Conservation (phyloP, 2,329 filamentous ascomycete genomes). For the Colletotrichum costaricense region DNA sequence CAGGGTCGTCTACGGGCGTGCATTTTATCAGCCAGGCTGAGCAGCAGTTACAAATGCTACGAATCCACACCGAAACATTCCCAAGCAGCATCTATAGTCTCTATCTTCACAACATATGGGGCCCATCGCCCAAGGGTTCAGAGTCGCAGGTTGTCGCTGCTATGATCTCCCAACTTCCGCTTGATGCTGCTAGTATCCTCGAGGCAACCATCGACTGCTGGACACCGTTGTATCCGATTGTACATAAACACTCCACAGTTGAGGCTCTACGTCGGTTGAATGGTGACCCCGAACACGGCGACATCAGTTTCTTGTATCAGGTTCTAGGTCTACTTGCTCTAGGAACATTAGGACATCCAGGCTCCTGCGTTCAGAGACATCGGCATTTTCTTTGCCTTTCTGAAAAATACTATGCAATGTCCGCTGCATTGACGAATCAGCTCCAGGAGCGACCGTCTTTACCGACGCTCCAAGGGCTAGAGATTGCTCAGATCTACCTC, state of each 20-base stretch:
- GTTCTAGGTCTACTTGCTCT: conserved; percentile 37
- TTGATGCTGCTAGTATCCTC: conserved; percentile 31
- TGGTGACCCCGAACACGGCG: conserved; percentile 1
- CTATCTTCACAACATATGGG: conserved; percentile 39
- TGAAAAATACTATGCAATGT: conserved; percentile 37
- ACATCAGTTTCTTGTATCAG: conserved; percentile 35
- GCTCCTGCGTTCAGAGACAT: conserved; percentile 30
- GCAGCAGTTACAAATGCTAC: conserved; percentile 40
- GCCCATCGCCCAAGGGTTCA: background rate
- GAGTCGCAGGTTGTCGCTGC: conserved; percentile 2
- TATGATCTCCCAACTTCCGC: conserved; percentile 34
- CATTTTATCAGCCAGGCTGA: conserved; percentile 43
- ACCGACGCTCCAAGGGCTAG: conserved; percentile 38
- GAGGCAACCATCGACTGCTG: conserved; percentile 36
- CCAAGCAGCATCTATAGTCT: conserved; percentile 40
- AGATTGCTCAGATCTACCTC: conserved; percentile 40
- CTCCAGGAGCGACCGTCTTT: conserved; percentile 36
- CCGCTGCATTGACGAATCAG: conserved; percentile 33
- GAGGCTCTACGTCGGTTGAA: conserved; percentile 16
- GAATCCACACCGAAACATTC: conserved; percentile 39
- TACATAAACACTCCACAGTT: conserved; percentile 38
- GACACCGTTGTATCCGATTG: conserved; percentile 36
- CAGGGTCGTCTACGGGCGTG: conserved; percentile 41
- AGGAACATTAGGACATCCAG: conserved; percentile 34
- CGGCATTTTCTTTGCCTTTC: conserved; percentile 39